Conservation (phyloP, 148 eudicot species). For the Chenopodium berlandieri region DNA sequence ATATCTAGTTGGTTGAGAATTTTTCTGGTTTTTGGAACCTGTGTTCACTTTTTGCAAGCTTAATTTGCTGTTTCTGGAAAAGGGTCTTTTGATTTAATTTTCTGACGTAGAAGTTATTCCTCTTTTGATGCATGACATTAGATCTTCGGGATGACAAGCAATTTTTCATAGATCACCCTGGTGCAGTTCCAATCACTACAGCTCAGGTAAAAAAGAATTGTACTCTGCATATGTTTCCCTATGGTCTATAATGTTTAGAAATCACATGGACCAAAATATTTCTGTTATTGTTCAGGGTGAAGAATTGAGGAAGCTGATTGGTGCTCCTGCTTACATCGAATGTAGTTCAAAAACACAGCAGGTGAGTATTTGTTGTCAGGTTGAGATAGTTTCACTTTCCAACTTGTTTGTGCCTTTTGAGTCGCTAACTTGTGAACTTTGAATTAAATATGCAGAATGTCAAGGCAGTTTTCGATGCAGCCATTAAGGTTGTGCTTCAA, state of each 20-base stretch:
- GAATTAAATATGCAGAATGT: conserved; percentile 54
- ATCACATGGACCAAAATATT: conserved; percentile 7
- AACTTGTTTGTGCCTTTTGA: not conserved
- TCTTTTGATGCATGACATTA: conserved; percentile 32
- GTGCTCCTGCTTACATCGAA: conserved; percentile 76
- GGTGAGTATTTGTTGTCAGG: conserved; percentile 32
- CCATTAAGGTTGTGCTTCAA: conserved; percentile 93
- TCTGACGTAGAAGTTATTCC: conserved; percentile 11
- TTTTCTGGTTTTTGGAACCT: not conserved
- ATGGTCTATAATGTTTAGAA: not conserved
- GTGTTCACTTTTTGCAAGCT: not conserved
- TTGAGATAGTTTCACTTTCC: not conserved
- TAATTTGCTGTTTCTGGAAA: not conserved
- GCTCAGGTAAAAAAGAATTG: conserved; percentile 50
- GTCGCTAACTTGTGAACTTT: not conserved
- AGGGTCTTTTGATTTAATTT: not conserved
- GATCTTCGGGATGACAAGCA: conserved; percentile 92
- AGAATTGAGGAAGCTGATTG: conserved; percentile 66
- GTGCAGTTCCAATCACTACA: conserved; percentile 74
- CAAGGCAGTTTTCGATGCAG: conserved; percentile 90
- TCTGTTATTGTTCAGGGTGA: conserved; percentile 51
- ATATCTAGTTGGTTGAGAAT: not conserved
- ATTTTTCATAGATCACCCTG: conserved; percentile 78
- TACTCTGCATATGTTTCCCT: not conserved
- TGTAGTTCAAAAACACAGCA: conserved; percentile 85